Evolutionary conservation across 108 stramenopile genomes (phyloP).

Genomic region (Pseudonitzschia multiseries): DNA sequence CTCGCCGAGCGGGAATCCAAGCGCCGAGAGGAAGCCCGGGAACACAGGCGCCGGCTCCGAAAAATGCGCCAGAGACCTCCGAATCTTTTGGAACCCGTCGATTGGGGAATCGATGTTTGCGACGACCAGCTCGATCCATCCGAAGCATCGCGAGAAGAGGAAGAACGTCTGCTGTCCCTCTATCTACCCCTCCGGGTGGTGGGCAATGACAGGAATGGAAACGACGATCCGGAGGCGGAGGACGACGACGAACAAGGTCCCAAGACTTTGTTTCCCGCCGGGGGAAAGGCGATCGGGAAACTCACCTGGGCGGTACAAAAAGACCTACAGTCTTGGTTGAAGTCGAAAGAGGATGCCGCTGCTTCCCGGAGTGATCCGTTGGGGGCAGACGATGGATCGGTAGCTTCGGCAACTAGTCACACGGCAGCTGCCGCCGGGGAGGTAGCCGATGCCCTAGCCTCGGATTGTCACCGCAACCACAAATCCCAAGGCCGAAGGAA

Average conservation of each 20-base stretch:
- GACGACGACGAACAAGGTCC: background rate
- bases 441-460: background rate
- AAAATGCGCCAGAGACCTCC: background rate
- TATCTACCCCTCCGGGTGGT: background rate
- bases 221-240: background rate
- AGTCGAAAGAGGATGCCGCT: background rate
- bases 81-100: background rate
- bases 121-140: background rate
- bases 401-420: background rate
- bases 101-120: background rate
- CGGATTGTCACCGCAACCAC: background rate
- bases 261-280: background rate
- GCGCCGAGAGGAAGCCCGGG: background rate
- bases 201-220: background rate
- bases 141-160: background rate
- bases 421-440: background rate
- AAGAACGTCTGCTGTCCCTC: conserved; percentile 7
- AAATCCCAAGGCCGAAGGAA: background rate
- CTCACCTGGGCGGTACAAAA: background rate
- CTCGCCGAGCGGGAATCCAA: background rate
- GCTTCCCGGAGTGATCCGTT: background rate
- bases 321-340: no score
- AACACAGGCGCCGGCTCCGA: background rate
- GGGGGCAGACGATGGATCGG: background rate
- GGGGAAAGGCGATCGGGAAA: background rate